Conservation (phyloP, 164 flowering plant genomes). For the Kalanchoe fedtschenkoi region DNA sequence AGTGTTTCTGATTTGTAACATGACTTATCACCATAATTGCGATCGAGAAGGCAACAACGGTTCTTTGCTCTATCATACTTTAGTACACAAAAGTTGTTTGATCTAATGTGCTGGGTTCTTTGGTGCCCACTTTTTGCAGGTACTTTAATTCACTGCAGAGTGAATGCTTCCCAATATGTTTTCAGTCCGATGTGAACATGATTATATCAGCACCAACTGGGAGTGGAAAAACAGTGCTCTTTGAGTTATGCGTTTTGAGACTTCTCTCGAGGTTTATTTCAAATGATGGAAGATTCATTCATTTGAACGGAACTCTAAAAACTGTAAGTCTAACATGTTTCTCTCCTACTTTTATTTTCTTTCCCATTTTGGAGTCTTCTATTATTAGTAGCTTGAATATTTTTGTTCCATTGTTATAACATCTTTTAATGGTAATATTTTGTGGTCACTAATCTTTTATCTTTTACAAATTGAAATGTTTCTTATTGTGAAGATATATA, state of each 20-base stretch:
- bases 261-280: slow-evolving; percentile 80
- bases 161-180: slow-evolving; percentile 85
- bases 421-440: slow-evolving; percentile 1
- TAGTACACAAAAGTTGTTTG: background rate
- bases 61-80: background rate
- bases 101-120: background rate
- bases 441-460: background rate
- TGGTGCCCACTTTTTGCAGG: slow-evolving; percentile 27
- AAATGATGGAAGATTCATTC: slow-evolving; percentile 52
- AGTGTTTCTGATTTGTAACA: background rate
- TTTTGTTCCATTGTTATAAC: background rate
- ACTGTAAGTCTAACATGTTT: slow-evolving; percentile 38
- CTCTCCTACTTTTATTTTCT: background rate
- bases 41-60: background rate
- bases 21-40: background rate
- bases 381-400: background rate
- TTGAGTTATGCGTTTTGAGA: slow-evolving; percentile 94
- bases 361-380: background rate
- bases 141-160: slow-evolving; percentile 97
- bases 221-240: slow-evolving; percentile 95
- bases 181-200: slow-evolving; percentile 73
- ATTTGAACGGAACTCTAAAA: slow-evolving; percentile 70
- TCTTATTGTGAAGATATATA: slow-evolving; percentile 47
- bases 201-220: slow-evolving; percentile 98
- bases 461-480: background rate